A percentile compares a stretch with the other conserved stretches of the same genome.
Evolutionary conservation across 345 rosid genomes (phyloP).

Genomic region (Dipteronia dyeriana): DNA sequence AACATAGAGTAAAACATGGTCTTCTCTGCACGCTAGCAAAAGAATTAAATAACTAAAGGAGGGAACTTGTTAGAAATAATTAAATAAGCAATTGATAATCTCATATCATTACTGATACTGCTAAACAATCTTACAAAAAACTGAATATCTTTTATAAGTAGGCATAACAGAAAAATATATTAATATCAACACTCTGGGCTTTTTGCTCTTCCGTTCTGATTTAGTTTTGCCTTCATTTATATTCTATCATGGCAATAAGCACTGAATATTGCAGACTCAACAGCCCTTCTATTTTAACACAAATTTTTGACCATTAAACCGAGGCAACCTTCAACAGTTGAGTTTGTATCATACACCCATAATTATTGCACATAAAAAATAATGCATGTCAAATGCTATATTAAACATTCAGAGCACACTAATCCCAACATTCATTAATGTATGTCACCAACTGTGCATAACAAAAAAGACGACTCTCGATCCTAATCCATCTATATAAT

Average conservation of each 20-base stretch:
- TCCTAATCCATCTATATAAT: background rate
- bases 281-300: background rate
- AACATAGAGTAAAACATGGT: background rate
- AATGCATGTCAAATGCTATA: background rate
- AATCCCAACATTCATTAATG: background rate
- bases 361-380: background rate
- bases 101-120: background rate
- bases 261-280: background rate
- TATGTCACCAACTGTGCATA: background rate
- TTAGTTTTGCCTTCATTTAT: background rate
- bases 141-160: no score
- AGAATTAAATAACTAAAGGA: background rate
- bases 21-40: background rate
- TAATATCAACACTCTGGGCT: no score
- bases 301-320: no score
- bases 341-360: background rate
- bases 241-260: background rate
- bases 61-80: no score
- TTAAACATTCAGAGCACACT: background rate
- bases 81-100: background rate
- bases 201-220: background rate
- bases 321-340: background rate
- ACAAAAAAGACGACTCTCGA: background rate
- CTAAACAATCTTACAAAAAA: no score
- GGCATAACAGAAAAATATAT: no score